These are phyloP conservation scores for Thraustotheca clavata DNA, from an alignment of 352 stramenopile genomes.

Conservation along the genomic window DNA sequence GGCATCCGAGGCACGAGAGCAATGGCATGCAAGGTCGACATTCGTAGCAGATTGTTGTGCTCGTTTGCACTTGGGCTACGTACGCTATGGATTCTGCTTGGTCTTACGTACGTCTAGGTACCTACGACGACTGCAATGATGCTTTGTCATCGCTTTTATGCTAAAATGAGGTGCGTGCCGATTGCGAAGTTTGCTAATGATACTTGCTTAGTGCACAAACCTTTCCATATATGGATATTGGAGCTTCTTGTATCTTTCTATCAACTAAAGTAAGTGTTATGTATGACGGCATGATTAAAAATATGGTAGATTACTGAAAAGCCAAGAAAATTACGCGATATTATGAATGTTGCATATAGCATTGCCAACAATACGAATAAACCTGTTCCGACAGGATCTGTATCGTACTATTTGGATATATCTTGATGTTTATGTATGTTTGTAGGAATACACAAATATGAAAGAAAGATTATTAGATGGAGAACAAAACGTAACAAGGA, in stretches of 20 bases:
- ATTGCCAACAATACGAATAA: slow-evolving; percentile 8
- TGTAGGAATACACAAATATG: slow-evolving; percentile 7
- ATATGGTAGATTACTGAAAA: slow-evolving; percentile 16
- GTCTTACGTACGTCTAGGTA: not conserved
- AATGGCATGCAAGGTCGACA: slow-evolving; percentile 4
- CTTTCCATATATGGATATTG: slow-evolving; percentile 11
- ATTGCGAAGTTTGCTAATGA: not conserved
- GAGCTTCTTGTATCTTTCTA: slow-evolving; percentile 19
- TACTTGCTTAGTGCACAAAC: not conserved
- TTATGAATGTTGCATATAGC: slow-evolving; percentile 20
- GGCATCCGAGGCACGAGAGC: not conserved
- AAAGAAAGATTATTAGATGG: slow-evolving; percentile 15
- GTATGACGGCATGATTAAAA: not conserved
- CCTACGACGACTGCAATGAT: slow-evolving; percentile 16
- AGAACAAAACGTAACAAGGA: slow-evolving; percentile 20
- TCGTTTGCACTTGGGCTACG: slow-evolving; percentile 12
- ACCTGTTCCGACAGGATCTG: not conserved
- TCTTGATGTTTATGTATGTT: not conserved
- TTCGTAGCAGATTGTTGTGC: slow-evolving; percentile 20
- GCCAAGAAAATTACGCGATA: slow-evolving; percentile 15
- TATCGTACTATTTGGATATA: not conserved
- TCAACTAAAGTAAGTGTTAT: slow-evolving; percentile 11
- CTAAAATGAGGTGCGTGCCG: not conserved
- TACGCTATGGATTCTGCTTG: not conserved
- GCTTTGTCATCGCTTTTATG: slow-evolving; percentile 14